Conservation (phyloP, 306 rosid genomes). For the Vicia sativa region DNA sequence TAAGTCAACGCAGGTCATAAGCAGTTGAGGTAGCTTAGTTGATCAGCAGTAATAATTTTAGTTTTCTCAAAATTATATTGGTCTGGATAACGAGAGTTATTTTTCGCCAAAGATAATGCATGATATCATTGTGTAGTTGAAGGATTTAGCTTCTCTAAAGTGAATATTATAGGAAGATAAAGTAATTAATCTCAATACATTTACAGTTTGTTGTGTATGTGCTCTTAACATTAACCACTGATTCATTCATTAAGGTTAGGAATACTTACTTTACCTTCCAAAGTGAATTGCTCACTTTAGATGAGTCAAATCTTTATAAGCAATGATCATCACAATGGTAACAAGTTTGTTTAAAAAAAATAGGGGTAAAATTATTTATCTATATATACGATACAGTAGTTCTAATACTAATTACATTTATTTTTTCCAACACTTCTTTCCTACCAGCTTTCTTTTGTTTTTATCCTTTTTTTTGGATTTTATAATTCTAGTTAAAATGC, state of each 20-base stretch:
- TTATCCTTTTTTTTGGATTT: conserved; percentile 5
- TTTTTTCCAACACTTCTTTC: conserved; percentile 15
- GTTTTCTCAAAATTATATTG: no score
- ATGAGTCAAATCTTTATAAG: background rate
- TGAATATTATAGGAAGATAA: background rate
- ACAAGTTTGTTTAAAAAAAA: background rate
- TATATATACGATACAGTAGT: conserved; percentile 4
- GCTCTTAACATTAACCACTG: background rate
- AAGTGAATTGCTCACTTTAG: background rate
- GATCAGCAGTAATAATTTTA: no score
- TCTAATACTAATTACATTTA: background rate
- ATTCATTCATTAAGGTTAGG: background rate
- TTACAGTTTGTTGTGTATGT: background rate
- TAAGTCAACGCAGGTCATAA: no score
- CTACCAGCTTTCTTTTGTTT: background rate
- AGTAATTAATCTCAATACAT: background rate
- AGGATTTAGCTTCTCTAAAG: background rate
- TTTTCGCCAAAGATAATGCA: conserved; percentile 16
- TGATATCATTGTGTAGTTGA: conserved; percentile 1
- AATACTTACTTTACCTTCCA: background rate
- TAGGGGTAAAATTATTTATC: conserved; percentile 1
- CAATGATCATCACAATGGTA: conserved; percentile 27
- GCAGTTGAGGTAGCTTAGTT: no score
- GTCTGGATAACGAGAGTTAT: no score
- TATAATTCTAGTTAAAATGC: conserved; percentile 44